Evolutionary conservation across 345 rosid species (phyloP).

Genomic region (Crucihimalaya himalaica): DNA sequence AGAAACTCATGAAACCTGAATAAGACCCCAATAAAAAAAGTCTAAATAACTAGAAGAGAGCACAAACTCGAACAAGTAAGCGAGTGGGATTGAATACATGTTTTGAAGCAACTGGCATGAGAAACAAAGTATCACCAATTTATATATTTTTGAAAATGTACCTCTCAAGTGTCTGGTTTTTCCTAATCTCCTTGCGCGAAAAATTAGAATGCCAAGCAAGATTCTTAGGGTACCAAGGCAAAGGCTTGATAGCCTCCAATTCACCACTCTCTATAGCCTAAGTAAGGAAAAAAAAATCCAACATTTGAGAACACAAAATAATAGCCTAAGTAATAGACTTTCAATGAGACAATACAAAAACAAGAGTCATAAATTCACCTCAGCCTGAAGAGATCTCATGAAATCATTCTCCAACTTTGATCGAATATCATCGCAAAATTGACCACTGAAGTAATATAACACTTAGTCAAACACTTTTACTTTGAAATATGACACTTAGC

Average conservation of each 20-base stretch:
- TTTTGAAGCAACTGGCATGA: neutral
- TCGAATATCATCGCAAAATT: conserved; percentile 69
- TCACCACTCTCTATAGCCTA: conserved; percentile 75
- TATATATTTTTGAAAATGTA: conserved; percentile 25
- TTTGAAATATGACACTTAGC: neutral
- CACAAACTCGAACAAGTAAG: conserved; percentile 5
- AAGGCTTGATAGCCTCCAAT: conserved; percentile 71
- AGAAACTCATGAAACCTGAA: conserved; percentile 93
- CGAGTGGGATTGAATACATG: neutral
- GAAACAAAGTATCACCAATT: neutral
- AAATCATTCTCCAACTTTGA: conserved; percentile 82
- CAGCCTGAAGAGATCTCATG: conserved; percentile 70
- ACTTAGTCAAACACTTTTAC: neutral
- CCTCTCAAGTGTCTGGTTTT: conserved; percentile 92
- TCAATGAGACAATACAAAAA: conserved; percentile 18
- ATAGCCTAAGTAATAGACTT: neutral
- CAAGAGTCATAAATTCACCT: conserved; percentile 42
- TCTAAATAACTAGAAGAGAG: neutral
- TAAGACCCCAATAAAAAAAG: neutral
- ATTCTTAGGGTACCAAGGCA: conserved; percentile 88
- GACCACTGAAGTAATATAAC: conserved; percentile 65
- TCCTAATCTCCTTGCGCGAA: conserved; percentile 90
- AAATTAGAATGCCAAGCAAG: conserved; percentile 95
- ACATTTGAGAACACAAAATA: neutral
- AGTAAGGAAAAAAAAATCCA: neutral